Conservation (phyloP, 2,329 filamentous ascomycete genomes). For the Verticillium zaregamsianum region DNA sequence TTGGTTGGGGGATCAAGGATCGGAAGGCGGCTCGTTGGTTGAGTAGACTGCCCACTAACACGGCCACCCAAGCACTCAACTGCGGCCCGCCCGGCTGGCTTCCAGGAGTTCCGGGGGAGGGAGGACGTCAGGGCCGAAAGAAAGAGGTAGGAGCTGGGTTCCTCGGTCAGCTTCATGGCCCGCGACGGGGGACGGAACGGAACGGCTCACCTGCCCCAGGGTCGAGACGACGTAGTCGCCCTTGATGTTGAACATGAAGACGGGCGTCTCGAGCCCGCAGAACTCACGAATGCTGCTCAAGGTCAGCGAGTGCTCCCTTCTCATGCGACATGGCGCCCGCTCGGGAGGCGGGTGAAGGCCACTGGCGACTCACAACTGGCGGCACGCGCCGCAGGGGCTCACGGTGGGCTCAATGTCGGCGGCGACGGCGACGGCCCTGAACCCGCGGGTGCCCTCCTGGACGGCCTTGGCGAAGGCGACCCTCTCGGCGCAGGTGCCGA, state of each 20-base stretch:
- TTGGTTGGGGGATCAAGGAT: no score
- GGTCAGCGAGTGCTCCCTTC: slow-evolving; percentile 5
- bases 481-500: slow-evolving; percentile 92
- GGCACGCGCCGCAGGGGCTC: slow-evolving; percentile 91
- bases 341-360: background rate
- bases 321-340: background rate
- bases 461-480: slow-evolving; percentile 84
- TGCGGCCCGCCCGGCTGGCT: slow-evolving; percentile 1
- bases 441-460: slow-evolving; percentile 48
- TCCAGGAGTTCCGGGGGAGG: slow-evolving; percentile 28
- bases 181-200: background rate
- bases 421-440: slow-evolving; percentile 79
- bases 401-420: slow-evolving; percentile 69
- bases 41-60: background rate
- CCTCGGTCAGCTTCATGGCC: background rate
- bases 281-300: slow-evolving; percentile 68
- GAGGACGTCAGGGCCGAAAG: slow-evolving; percentile 62
- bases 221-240: slow-evolving; percentile 67
- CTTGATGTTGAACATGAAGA: slow-evolving; percentile 91
- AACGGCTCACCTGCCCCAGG: slow-evolving; percentile 56
- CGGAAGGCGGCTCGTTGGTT: no score
- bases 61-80: background rate
- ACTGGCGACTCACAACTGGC: slow-evolving; percentile 69
- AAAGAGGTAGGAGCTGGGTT: slow-evolving; percentile 60
- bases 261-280: slow-evolving; percentile 61